These are phyloP conservation scores for Platismatia glauca DNA, from an alignment of 495 filamentous ascomycete genomes.

Conservation along the genomic window DNA sequence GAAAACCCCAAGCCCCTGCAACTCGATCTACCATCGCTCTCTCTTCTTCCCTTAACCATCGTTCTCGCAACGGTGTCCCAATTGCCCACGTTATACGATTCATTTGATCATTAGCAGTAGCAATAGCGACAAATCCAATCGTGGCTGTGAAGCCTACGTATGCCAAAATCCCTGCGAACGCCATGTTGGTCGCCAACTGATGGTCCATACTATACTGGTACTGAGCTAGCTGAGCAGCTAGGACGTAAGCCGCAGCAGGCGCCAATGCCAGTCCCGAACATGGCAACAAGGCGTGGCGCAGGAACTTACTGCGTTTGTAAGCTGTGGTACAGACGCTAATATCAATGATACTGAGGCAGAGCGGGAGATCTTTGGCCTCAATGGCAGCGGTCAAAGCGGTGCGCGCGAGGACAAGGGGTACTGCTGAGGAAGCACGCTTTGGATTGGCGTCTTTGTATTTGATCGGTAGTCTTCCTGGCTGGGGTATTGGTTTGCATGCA, in stretches of 20 bases:
- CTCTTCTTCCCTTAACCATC: conserved; percentile 93
- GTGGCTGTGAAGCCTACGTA: conserved; percentile 72
- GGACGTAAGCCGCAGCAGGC: conserved; percentile 59
- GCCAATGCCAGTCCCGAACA: conserved; percentile 45
- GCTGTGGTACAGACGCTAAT: conserved; percentile 65
- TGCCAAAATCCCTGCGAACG: conserved; percentile 68
- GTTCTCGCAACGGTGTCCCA: conserved; percentile 67
- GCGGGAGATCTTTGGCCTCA: conserved; percentile 59
- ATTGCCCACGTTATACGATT: conserved; percentile 78
- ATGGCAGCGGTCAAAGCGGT: conserved; percentile 70
- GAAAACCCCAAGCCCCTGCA: conserved; percentile 82
- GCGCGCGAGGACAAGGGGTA: conserved; percentile 57
- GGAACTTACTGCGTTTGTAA: conserved; percentile 56
- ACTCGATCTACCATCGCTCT: conserved; percentile 80
- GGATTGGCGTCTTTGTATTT: conserved; percentile 56
- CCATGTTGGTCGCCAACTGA: conserved; percentile 59
- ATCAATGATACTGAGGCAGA: conserved; percentile 72
- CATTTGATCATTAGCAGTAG: conserved; percentile 89
- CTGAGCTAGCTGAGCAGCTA: conserved; percentile 49
- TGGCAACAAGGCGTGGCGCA: conserved; percentile 43
- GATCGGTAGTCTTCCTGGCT: conserved; percentile 47
- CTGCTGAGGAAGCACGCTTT: conserved; percentile 56
- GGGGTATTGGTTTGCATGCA: conserved; percentile 69
- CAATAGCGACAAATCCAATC: conserved; percentile 73
- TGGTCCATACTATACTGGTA: conserved; percentile 65